phyloP scores from a whole-genome alignment of 2,329 filamentous ascomycete species.

The Talaromyces amestolkiae region DNA sequence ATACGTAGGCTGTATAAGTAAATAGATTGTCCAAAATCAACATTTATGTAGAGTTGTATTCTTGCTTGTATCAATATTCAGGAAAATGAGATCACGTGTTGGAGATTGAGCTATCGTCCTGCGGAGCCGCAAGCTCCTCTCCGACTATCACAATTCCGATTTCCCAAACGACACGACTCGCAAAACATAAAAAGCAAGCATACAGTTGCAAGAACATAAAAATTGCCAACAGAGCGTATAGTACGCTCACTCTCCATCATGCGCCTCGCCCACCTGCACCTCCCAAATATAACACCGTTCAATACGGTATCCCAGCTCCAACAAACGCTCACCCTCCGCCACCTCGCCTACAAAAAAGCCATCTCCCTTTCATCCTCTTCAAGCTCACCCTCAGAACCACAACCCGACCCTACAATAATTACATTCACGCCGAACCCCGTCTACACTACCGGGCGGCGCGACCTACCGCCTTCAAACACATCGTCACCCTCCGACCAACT shows the following conservation, averaged over 20 bases:
- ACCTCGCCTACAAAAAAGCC: constrained; percentile 61
- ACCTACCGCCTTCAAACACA: constrained; percentile 50
- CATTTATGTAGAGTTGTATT: not conserved
- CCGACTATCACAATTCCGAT: not conserved
- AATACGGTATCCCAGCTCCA: constrained; percentile 56
- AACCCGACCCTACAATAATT: constrained; percentile 69
- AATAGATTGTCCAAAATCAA: not conserved
- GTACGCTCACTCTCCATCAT: constrained; percentile 31
- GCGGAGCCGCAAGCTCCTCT: not conserved
- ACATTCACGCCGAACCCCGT: constrained; percentile 80
- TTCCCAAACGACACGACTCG: too few species aligned
- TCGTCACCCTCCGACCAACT: constrained; percentile 23
- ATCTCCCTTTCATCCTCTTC: constrained; percentile 26
- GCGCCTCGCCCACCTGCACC: constrained; percentile 60
- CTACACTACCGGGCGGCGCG: constrained; percentile 86
- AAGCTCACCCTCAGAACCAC: constrained; percentile 39
- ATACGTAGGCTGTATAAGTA: not conserved
- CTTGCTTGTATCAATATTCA: not conserved
- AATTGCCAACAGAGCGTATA: constrained; percentile 24
- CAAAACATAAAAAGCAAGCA: too few species aligned
- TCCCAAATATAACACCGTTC: constrained; percentile 56
- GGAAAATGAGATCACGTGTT: constrained; percentile 12
- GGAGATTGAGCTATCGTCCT: not conserved
- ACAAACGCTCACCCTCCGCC: constrained; percentile 53
- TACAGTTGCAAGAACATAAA: not conserved